Evolutionary conservation across 352 stramenopile genomes (phyloP), one percentile per base, ranked within the genome.

Genomic region (Phytopythium chamaehyphon): DNA sequence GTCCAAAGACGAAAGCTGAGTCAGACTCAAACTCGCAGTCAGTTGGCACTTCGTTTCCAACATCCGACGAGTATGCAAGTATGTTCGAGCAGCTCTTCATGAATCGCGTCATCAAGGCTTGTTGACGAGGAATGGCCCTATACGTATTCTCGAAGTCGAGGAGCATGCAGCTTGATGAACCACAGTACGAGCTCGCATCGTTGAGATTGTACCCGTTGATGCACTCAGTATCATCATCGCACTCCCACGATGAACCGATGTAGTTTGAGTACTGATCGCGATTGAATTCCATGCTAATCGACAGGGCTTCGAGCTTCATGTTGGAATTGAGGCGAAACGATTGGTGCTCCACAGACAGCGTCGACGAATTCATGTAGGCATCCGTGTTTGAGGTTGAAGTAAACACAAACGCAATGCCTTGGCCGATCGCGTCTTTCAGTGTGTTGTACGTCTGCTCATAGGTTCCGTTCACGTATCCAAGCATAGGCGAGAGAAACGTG

Each of bases 391-490:
- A 1, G 1, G 12, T 39, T 8, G 12, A 18, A 18, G 38, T 40
- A 40, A 68, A 68, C 14, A 45, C 35, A 16, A 47, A 42, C 40
- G 44, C 39, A 19, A 56, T 28, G 26, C 45, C 49, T 1, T 37
- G 15, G n/a, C 51, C 3, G 16, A 63, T 51, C 19, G 58, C 55
- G 6, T 44, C 43, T 8, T 37, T 16, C 22, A 68, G 47, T 11
- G 40, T 36, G 1, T 21, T 22, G 0, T 21, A 5, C 10, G 37
- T 61, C 22, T 60, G 47, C 16, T 47, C 18, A 45, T 54, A 51
- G 18, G 50, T 64, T 14, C 60, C 60, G 37, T 68, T 56, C 19
- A 61, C 36, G 56, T 61, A 68, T 15, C 40, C 45, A n/a, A 64
- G 62, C 23, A 68, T 36, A 5, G 35, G 7, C 18, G 42, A 6